Conservation (phyloP, 257 asterid genomes). For the Coffea eugenioides region DNA sequence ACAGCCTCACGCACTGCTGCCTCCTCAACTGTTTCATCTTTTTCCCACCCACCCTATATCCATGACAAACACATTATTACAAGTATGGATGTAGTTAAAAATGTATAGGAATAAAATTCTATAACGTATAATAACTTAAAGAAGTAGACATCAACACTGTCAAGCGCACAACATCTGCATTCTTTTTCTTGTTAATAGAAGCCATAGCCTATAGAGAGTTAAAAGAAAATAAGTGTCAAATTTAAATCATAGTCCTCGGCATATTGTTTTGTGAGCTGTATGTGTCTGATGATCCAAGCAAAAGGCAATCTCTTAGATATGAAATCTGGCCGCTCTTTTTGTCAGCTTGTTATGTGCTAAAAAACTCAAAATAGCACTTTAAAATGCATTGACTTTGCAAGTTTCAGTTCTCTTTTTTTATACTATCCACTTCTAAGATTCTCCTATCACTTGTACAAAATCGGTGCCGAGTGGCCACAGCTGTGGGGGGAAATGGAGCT, state of each 20-base stretch:
- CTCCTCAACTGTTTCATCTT: slow-evolving; percentile 89
- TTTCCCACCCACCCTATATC: slow-evolving; percentile 94
- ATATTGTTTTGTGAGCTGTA: not conserved
- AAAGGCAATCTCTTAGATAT: not conserved
- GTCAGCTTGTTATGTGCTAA: not conserved
- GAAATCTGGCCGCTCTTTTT: not conserved
- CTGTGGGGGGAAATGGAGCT: not conserved
- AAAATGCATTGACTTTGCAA: not conserved
- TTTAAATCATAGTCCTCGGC: not conserved
- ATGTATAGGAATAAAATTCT: not conserved
- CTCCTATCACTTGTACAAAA: not conserved
- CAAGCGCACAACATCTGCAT: not conserved
- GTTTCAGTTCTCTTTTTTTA: not conserved
- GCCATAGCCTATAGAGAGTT: not conserved
- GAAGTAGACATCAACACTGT: not conserved
- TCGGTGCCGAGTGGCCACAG: not conserved
- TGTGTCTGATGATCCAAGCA: too few relatives aligned
- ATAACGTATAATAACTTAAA: not conserved
- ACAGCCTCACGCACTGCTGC: slow-evolving; percentile 91
- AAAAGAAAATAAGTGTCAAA: not conserved
- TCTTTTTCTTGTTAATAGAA: not conserved
- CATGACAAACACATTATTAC: slow-evolving; percentile 1
- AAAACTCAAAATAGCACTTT: not conserved
- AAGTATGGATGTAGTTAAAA: not conserved
- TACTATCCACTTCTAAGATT: not conserved